A percentile compares a stretch with the other conserved stretches of the same genome.
phyloP scores from a whole-genome alignment of 164 flowering plant species.

The Dillenia turbinata region DNA sequence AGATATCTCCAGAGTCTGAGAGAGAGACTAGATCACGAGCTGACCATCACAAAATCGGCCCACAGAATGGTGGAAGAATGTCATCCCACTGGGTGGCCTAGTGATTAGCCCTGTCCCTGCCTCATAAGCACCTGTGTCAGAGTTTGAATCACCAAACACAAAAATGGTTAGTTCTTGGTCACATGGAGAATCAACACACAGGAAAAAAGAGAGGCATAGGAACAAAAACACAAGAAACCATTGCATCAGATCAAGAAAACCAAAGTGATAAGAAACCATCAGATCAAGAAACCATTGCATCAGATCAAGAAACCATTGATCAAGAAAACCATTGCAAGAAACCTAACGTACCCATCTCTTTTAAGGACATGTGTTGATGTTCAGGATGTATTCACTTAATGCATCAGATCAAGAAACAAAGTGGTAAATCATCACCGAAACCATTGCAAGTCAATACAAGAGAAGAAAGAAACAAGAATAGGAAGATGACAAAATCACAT shows the following conservation, averaged over 20 bases:
- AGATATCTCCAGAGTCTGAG: slow-evolving; percentile 9
- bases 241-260: no score
- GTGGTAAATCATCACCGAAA: no score
- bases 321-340: not conserved
- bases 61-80: slow-evolving; percentile 30
- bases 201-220: not conserved
- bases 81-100: slow-evolving; percentile 32
- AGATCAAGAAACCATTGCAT: no score
- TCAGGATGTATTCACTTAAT: no score
- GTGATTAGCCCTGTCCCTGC: slow-evolving; percentile 31
- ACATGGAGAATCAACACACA: slow-evolving; percentile 6
- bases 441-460: no score
- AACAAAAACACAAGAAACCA: not conserved
- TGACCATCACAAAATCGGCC: slow-evolving; percentile 45
- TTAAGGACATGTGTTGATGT: no score
- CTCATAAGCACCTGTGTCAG: slow-evolving; percentile 42
- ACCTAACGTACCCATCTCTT: no score
- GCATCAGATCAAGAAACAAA: no score
- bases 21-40: slow-evolving; percentile 30
- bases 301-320: no score
- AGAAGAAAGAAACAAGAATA: no score
- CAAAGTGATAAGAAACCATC: no score
- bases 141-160: slow-evolving; percentile 50
- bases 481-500: no score
- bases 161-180: slow-evolving; percentile 22